Evolutionary conservation across 2,329 filamentous ascomycete genomes (phyloP).

Genomic region (Alternaria burnsii): DNA sequence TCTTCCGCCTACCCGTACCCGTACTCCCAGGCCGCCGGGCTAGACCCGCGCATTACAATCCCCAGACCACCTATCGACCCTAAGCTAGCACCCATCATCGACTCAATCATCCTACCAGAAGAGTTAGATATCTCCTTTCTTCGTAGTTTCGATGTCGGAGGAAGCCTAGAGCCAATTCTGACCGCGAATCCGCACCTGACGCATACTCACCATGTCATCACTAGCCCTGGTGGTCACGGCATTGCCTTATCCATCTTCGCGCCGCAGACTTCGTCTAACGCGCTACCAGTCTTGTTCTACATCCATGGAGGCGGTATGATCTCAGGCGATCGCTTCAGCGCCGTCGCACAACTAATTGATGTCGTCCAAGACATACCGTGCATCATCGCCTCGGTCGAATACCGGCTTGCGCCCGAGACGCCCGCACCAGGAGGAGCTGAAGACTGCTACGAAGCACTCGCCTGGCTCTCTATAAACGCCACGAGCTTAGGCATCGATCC

Average conservation of each 20-base stretch:
- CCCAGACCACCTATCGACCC: constrained; percentile 15
- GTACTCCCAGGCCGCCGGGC: constrained; percentile 17
- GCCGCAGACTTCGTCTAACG: constrained; percentile 61
- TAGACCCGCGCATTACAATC: constrained; percentile 20
- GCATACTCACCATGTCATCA: constrained; percentile 55
- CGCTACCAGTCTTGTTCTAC: constrained; percentile 75
- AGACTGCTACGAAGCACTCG: constrained; percentile 25
- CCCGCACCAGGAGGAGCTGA: constrained; percentile 22
- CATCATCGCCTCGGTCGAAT: constrained; percentile 25
- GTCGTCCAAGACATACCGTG: constrained; percentile 21
- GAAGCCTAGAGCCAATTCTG: constrained; percentile 57
- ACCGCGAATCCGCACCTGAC: constrained; percentile 63
- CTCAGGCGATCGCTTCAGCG: constrained; percentile 25
- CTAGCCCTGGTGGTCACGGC: constrained; percentile 60
- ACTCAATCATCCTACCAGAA: constrained; percentile 14
- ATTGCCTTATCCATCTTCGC: constrained; percentile 63
- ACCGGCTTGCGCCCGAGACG: constrained; percentile 26
- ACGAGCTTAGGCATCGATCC: constrained; percentile 21
- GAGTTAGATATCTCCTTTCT: constrained; percentile 21
- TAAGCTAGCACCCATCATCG: constrained; percentile 12
- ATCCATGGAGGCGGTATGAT: constrained; percentile 61
- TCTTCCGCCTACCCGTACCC: constrained; percentile 1
- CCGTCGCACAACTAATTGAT: constrained; percentile 19
- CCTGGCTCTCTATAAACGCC: constrained; percentile 27
- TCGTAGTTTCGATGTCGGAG: constrained; percentile 10